Conservation (phyloP, 2,329 filamentous ascomycete species). For the Hypoxylon sp. region DNA sequence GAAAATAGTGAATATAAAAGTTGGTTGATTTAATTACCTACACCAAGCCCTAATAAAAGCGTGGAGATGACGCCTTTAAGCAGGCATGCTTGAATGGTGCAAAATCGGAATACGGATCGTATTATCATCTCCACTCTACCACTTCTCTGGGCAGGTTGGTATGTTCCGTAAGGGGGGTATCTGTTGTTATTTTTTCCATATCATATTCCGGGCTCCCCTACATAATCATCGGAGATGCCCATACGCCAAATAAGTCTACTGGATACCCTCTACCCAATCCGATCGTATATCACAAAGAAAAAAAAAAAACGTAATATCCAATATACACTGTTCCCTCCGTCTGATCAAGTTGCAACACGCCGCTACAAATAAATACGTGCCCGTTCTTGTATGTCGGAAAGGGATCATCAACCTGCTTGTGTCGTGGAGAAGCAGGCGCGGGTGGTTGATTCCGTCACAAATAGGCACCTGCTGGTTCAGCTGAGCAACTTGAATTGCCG, state of each 20-base stretch:
- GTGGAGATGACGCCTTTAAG: neutral
- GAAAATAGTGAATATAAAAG: conserved; percentile 33
- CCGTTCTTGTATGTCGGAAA: neutral
- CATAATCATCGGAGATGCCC: neutral
- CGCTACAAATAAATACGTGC: neutral
- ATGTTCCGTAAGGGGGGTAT: neutral
- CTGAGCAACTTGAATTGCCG: neutral
- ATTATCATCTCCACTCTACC: too few species aligned
- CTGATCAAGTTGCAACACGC: neutral
- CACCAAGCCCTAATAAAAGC: neutral
- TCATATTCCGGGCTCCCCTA: neutral
- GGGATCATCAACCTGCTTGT: neutral
- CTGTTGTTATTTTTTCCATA: neutral
- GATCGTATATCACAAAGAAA: conserved; percentile 9
- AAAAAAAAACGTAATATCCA: neutral
- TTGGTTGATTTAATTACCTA: conserved; percentile 17
- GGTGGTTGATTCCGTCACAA: too few species aligned
- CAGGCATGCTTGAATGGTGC: too few species aligned
- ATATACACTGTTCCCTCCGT: neutral
- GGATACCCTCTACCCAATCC: neutral
- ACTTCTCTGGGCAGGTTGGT: too few species aligned
- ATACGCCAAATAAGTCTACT: neutral
- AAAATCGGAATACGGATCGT: neutral
- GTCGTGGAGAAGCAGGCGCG: neutral
- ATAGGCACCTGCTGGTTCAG: neutral